Evolutionary conservation across 257 asterid species (phyloP).

Genomic region (Ligustrum vulgare): DNA sequence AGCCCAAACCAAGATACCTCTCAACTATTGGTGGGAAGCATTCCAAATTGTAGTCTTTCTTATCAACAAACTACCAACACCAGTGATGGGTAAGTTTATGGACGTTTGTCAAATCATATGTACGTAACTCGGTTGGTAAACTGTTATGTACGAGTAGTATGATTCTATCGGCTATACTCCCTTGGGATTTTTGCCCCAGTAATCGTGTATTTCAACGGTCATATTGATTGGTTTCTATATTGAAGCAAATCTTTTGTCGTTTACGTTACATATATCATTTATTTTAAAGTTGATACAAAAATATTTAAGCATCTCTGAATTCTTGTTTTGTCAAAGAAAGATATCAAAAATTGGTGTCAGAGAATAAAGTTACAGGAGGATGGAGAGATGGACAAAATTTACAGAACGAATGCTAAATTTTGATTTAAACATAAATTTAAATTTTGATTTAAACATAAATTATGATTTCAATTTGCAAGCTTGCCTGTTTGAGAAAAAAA

Average conservation of each 20-base stretch:
- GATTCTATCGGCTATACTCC: neutral
- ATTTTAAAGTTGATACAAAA: neutral
- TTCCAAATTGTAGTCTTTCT: too few species aligned
- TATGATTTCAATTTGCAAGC: neutral
- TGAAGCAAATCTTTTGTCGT: neutral
- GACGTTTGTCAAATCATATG: too few species aligned
- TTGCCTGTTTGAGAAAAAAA: neutral
- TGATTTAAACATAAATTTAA: neutral
- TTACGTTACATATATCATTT: neutral
- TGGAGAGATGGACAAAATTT: neutral
- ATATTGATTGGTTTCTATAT: constrained; percentile 8
- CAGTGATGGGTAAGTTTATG: too few species aligned
- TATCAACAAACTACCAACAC: too few species aligned
- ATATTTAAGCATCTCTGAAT: neutral
- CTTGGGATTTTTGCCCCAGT: neutral
- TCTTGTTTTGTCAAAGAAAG: neutral
- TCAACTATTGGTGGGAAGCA: too few species aligned
- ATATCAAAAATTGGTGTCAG: neutral
- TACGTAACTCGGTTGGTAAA: too few species aligned
- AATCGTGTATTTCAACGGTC: neutral
- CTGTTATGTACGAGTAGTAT: too few species aligned
- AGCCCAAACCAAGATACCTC: too few species aligned
- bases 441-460: too few species aligned
- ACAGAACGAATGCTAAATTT: neutral
- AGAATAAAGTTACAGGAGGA: neutral